Conservation (phyloP, 805 yeast species). For the Candida mattraensis region DNA sequence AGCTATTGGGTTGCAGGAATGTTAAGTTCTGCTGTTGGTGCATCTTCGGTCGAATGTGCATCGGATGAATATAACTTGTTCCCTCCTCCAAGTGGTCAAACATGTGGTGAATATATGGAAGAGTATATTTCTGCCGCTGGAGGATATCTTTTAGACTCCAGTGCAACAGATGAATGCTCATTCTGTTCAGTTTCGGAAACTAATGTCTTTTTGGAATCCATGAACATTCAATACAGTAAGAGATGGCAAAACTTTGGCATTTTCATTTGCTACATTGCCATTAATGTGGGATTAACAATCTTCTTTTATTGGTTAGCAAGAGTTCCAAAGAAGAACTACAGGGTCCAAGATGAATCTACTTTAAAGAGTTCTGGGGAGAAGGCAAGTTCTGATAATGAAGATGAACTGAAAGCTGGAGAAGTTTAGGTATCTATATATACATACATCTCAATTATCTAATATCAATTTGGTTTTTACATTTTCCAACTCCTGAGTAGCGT, state of each 20-base stretch:
- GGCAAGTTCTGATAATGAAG: background rate
- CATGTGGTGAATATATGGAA: constrained; percentile 57
- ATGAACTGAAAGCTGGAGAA: background rate
- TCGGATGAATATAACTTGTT: constrained; percentile 46
- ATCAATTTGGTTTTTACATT: constrained; percentile 1
- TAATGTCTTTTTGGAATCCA: constrained; percentile 53
- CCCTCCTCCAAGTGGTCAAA: constrained; percentile 51
- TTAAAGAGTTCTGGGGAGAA: constrained; percentile 16
- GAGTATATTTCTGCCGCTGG: constrained; percentile 38
- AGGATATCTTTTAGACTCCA: constrained; percentile 46
- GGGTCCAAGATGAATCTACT: constrained; percentile 29
- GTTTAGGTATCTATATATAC: no score
- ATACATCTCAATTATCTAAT: no score
- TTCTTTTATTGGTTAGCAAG: constrained; percentile 57
- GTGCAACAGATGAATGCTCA: constrained; percentile 52
- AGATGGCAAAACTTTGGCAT: constrained; percentile 69
- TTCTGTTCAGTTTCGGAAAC: constrained; percentile 61
- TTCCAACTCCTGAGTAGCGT: no score
- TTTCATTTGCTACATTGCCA: constrained; percentile 46
- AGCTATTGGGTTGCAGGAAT: constrained; percentile 63
- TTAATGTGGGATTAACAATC: constrained; percentile 38
- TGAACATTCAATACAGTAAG: constrained; percentile 43
- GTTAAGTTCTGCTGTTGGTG: constrained; percentile 56
- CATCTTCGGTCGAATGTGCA: constrained; percentile 47
- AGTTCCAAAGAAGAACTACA: constrained; percentile 63